phyloP scores from a whole-genome alignment of 495 filamentous ascomycete species.

The Talaromyces stipitatus region DNA sequence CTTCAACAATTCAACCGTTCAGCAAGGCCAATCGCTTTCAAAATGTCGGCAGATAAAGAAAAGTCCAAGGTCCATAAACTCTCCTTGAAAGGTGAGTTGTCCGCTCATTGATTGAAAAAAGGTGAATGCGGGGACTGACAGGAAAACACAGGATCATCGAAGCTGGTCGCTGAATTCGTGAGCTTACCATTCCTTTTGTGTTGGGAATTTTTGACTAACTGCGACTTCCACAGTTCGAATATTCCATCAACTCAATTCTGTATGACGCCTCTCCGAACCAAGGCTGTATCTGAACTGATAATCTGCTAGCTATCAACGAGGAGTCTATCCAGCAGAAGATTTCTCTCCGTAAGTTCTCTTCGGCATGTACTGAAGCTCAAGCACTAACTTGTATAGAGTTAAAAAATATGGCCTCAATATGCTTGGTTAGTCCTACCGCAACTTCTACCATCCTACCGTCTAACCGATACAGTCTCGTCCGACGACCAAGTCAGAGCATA shows the following conservation, averaged over 20 bases:
- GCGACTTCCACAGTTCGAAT: slow-evolving; percentile 65
- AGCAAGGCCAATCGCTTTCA: background rate
- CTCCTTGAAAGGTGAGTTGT: slow-evolving; percentile 69
- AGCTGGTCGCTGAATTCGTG: slow-evolving; percentile 91
- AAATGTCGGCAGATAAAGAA: slow-evolving; percentile 56
- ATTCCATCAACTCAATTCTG: slow-evolving; percentile 93
- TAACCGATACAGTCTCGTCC: slow-evolving; percentile 54
- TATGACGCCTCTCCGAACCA: slow-evolving; percentile 16
- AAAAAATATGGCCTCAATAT: slow-evolving; percentile 99
- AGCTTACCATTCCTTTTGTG: slow-evolving; percentile 22
- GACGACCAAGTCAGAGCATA: slow-evolving; percentile 99
- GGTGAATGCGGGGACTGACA: background rate
- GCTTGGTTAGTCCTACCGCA: slow-evolving; percentile 51
- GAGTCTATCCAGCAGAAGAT: slow-evolving; percentile 96
- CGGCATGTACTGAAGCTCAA: background rate
- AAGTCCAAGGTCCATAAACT: slow-evolving; percentile 93
- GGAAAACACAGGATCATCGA: slow-evolving; percentile 57
- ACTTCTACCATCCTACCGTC: background rate
- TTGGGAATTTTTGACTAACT: background rate
- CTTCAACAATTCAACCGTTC: background rate
- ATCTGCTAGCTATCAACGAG: slow-evolving; percentile 70
- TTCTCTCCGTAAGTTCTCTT: slow-evolving; percentile 68
- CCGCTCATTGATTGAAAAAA: background rate
- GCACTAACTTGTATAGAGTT: slow-evolving; percentile 44
- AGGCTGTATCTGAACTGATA: background rate